A percentile compares a stretch with the other conserved stretches of the same genome.
Conservation (phyloP, 1,284 basidiomycete genomes). For the Porodaedalea pini region DNA sequence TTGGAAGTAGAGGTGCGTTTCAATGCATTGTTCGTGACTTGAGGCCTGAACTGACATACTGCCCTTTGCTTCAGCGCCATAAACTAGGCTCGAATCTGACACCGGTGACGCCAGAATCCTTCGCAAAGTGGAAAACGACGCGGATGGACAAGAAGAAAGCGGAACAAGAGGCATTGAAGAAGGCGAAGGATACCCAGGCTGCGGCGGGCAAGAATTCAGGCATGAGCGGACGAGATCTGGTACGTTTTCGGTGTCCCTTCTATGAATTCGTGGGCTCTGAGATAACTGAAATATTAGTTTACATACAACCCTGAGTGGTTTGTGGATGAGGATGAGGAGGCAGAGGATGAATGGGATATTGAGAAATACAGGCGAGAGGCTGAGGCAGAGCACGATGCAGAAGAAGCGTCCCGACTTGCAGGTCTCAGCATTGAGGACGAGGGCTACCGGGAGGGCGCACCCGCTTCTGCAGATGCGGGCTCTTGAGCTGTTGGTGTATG, state of each 20-base stretch:
- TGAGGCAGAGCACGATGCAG: constrained; percentile 54
- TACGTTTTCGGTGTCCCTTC: too few relatives aligned
- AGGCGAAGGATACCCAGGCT: constrained; percentile 81
- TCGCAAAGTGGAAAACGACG: constrained; percentile 94
- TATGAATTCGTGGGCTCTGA: too few relatives aligned
- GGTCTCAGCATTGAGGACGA: constrained; percentile 28
- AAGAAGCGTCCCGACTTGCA: constrained; percentile 39
- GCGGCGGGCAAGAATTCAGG: constrained; percentile 90
- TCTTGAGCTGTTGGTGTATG: not conserved
- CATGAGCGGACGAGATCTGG: constrained; percentile 94
- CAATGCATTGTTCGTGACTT: too few relatives aligned
- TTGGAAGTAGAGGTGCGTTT: constrained; percentile 87
- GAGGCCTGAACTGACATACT: too few relatives aligned
- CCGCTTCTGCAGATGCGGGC: not conserved
- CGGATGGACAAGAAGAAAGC: constrained; percentile 90
- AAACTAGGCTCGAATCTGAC: constrained; percentile 91
- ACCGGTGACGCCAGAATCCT: constrained; percentile 92
- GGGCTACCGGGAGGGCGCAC: constrained; percentile 18
- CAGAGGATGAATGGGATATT: constrained; percentile 73
- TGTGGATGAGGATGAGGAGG: constrained; percentile 78
- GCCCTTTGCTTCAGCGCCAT: constrained; percentile 63
- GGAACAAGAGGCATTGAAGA: constrained; percentile 75
- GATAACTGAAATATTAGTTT: too few relatives aligned
- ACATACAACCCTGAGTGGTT: constrained; percentile 97
- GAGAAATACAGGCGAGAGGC: constrained; percentile 58